phyloP scores from a whole-genome alignment of 2,329 filamentous ascomycete genomes.

The Westerdykella ornata region DNA sequence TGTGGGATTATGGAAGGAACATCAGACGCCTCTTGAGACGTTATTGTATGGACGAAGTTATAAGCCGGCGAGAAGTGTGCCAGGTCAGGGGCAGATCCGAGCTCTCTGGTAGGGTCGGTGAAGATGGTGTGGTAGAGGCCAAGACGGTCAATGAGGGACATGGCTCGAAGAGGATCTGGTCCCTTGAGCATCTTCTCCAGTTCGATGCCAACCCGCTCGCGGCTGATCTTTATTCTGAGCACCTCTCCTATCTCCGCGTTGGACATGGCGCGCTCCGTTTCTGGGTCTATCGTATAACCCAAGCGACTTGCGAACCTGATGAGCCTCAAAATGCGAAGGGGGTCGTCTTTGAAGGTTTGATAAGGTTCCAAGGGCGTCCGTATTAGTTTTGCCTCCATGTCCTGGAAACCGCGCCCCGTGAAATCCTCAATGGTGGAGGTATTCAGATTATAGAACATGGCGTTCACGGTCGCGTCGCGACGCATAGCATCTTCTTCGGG shows the following conservation, averaged over 20 bases:
- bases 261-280: constrained; percentile 66
- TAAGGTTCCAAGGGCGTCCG: constrained; percentile 80
- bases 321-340: constrained; percentile 75
- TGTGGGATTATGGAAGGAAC: constrained; percentile 37
- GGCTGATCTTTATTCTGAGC: constrained; percentile 81
- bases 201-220: constrained; percentile 81
- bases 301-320: constrained; percentile 87
- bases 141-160: constrained; percentile 61
- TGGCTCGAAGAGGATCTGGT: constrained; percentile 53
- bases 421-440: constrained; percentile 77
- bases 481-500: constrained; percentile 82
- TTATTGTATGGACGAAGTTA: constrained; percentile 45
- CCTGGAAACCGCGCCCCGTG: constrained; percentile 63
- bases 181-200: constrained; percentile 83
- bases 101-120: constrained; percentile 55
- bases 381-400: constrained; percentile 67
- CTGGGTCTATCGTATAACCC: constrained; percentile 66
- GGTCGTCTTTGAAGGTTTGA: constrained; percentile 92
- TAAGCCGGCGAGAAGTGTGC: constrained; percentile 59
- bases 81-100: constrained; percentile 52
- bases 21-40: constrained; percentile 33
- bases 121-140: constrained; percentile 68
- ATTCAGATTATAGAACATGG: constrained; percentile 90
- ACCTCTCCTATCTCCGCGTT: constrained; percentile 70
- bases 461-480: constrained; percentile 89